Conservation (phyloP, 495 filamentous ascomycete species). For the Symbiotaphrina buchneri region DNA sequence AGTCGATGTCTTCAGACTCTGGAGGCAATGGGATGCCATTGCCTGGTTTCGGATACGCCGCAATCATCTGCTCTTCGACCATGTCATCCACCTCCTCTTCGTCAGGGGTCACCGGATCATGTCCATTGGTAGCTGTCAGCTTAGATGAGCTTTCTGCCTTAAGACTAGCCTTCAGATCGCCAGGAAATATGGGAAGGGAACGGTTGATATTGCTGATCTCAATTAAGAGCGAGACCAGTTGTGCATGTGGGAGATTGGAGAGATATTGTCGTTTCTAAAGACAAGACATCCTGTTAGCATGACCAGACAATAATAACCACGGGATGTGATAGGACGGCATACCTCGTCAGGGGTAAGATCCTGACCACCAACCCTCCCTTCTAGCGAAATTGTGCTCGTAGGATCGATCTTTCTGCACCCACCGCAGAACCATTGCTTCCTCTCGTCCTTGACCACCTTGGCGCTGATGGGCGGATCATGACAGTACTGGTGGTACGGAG, state of each 20-base stretch:
- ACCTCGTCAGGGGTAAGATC: slow-evolving; percentile 19
- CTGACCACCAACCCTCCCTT: slow-evolving; percentile 17
- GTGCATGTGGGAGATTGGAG: slow-evolving; percentile 15
- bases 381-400: slow-evolving; percentile 7
- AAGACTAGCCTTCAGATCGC: background rate
- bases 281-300: slow-evolving; percentile 9
- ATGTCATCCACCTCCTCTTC: too few species aligned
- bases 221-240: slow-evolving; percentile 19
- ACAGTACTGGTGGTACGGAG: slow-evolving; percentile 76
- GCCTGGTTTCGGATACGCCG: slow-evolving; percentile 49
- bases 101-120: too few species aligned
- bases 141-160: too few species aligned
- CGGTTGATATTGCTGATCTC: slow-evolving; percentile 14
- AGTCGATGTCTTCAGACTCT: slow-evolving; percentile 21
- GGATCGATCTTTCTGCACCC: too few species aligned
- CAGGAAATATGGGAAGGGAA: slow-evolving; percentile 17
- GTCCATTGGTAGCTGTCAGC: too few species aligned
- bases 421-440: slow-evolving; percentile 58
- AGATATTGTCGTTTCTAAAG: slow-evolving; percentile 18
- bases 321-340: slow-evolving; percentile 5
- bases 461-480: slow-evolving; percentile 64
- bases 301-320: slow-evolving; percentile 8
- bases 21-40: slow-evolving; percentile 25
- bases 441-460: slow-evolving; percentile 39
- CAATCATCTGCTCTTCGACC: too few species aligned